These are phyloP conservation scores for Phytophthora pinifolia DNA, from an alignment of 352 stramenopile species.

Conservation along the genomic window DNA sequence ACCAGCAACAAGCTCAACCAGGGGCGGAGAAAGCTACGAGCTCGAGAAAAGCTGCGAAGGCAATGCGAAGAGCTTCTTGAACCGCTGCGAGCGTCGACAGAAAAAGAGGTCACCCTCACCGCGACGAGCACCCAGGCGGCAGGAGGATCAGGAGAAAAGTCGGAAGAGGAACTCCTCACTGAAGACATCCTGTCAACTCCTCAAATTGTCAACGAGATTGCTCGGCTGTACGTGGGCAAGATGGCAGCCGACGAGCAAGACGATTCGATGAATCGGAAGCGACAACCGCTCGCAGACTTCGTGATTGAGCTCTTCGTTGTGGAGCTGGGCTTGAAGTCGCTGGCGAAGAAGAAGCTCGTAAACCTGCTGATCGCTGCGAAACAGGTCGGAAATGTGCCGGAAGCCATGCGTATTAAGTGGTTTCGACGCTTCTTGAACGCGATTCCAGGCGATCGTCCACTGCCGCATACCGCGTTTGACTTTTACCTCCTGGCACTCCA, in stretches of 20 bases:
- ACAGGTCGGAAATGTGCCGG: conserved; percentile 36
- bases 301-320: conserved; percentile 56
- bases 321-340: conserved; percentile 63
- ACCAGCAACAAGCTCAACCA: conserved; percentile 46
- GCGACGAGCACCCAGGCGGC: not conserved
- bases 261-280: conserved; percentile 38
- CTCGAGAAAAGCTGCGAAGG: conserved; percentile 41
- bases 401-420: conserved; percentile 63
- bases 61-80: conserved; percentile 43
- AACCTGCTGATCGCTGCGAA: conserved; percentile 49
- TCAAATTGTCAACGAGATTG: conserved; percentile 57
- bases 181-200: conserved; percentile 23
- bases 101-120: conserved; percentile 8
- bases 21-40: conserved; percentile 28
- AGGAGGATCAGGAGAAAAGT: conserved; percentile 2
- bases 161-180: conserved; percentile 12
- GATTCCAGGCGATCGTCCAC: conserved; percentile 23
- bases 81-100: conserved; percentile 10
- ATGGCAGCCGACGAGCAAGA: conserved; percentile 42
- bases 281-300: conserved; percentile 50
- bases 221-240: conserved; percentile 64
- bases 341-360: conserved; percentile 57
- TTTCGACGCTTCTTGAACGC: conserved; percentile 61
- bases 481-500: conserved; percentile 60
- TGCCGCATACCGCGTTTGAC: conserved; percentile 48